Conservation (phyloP, 73 alveolate genomes). For the Paramecium sonneborni region DNA sequence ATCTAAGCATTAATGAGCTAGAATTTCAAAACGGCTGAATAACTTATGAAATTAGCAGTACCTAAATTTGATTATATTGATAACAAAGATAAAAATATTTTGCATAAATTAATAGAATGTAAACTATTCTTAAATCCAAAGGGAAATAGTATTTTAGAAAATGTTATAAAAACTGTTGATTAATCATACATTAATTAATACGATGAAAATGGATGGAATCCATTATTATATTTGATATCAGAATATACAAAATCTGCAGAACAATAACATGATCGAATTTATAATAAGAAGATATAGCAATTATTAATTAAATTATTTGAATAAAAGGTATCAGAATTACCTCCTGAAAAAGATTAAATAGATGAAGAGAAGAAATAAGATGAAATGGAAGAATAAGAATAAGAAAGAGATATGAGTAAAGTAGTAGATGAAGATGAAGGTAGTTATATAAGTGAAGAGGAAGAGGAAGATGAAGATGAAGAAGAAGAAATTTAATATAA, state of each 20-base stretch:
- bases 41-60: background rate
- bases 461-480: conserved; percentile 2
- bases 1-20: background rate
- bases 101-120: background rate
- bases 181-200: background rate
- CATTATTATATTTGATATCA: background rate
- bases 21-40: background rate
- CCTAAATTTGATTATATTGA: background rate
- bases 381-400: background rate
- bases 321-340: background rate
- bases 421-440: conserved; percentile 64
- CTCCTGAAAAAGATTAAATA: background rate
- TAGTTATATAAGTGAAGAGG: background rate
- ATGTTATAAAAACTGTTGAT: background rate
- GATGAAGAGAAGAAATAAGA: background rate
- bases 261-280: background rate
- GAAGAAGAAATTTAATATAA: conserved; percentile 17
- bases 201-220: conserved; percentile 42
- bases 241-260: background rate
- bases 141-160: background rate
- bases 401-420: conserved; percentile 62
- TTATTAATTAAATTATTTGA: background rate
- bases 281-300: background rate
- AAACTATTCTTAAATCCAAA: background rate
- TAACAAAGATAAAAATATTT: background rate